Evolutionary conservation across 1,139 yeast species (phyloP).

Genomic region (Pichia sp.): DNA sequence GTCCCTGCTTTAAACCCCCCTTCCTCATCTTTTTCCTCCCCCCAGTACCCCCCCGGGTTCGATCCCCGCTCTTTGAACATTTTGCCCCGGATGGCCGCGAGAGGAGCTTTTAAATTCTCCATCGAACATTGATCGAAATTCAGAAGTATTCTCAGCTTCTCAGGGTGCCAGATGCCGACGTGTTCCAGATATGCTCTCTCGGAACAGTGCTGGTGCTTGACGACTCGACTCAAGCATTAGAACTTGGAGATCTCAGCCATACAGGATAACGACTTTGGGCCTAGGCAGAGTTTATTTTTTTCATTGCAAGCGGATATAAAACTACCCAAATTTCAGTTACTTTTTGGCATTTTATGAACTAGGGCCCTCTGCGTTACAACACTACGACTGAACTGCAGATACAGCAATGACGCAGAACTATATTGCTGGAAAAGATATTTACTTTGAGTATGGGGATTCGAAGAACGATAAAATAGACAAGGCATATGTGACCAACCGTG

Average conservation of each 20-base stretch:
- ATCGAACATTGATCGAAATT: neutral
- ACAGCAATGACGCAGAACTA: slow-evolving; percentile 27
- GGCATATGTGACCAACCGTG: slow-evolving; percentile 19
- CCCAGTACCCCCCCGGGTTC: neutral
- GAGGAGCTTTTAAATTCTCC: neutral
- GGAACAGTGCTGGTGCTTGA: too few relatives aligned
- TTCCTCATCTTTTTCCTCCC: neutral
- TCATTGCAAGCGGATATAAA: neutral
- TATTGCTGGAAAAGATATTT: slow-evolving; percentile 54
- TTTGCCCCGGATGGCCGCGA: neutral
- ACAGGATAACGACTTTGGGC: neutral
- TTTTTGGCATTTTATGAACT: neutral
- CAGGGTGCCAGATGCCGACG: neutral
- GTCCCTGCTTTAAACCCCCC: too few relatives aligned
- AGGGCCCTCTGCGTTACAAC: neutral
- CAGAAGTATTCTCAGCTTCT: neutral
- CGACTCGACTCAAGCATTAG: too few relatives aligned
- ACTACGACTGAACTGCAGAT: neutral
- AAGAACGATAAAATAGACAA: slow-evolving; percentile 19
- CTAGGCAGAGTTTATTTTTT: neutral
- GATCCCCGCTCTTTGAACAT: neutral
- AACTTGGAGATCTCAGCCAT: neutral
- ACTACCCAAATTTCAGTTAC: neutral
- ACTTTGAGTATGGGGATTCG: slow-evolving; percentile 46
- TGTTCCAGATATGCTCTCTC: neutral